Evolutionary conservation across 2,329 filamentous ascomycete species (phyloP).

Genomic region (Taxawa tesnikishii): DNA sequence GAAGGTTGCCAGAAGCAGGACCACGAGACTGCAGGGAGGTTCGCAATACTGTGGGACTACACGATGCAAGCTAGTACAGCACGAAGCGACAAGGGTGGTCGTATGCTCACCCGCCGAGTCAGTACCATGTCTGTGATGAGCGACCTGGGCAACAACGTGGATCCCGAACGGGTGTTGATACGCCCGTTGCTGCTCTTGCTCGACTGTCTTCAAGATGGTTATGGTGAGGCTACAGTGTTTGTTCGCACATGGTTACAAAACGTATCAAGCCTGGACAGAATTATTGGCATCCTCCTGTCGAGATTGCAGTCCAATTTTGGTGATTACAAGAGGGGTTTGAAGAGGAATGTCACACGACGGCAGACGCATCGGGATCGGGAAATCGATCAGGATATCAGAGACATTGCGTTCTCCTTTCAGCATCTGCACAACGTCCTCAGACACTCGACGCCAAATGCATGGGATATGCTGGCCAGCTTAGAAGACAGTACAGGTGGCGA

Average conservation of each 20-base stretch:
- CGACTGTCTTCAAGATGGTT: slow-evolving; percentile 62
- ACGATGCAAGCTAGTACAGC: slow-evolving; percentile 27
- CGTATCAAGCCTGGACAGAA: slow-evolving; percentile 38
- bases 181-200: slow-evolving; percentile 72
- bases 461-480: slow-evolving; percentile 28
- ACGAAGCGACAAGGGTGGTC: slow-evolving; percentile 8
- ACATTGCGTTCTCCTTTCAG: slow-evolving; percentile 65
- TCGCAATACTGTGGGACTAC: slow-evolving; percentile 74
- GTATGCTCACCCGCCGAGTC: slow-evolving; percentile 14
- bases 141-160: slow-evolving; percentile 35
- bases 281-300: slow-evolving; percentile 23
- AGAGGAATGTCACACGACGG: not conserved
- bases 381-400: slow-evolving; percentile 29
- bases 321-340: slow-evolving; percentile 3
- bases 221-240: slow-evolving; percentile 62
- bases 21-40: slow-evolving; percentile 51
- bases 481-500: slow-evolving; percentile 1
- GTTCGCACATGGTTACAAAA: slow-evolving; percentile 71
- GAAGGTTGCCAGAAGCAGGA: slow-evolving; percentile 1
- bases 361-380: slow-evolving; percentile 7
- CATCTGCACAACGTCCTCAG: slow-evolving; percentile 62
- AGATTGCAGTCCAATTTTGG: slow-evolving; percentile 8
- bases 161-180: slow-evolving; percentile 63
- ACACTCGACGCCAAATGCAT: slow-evolving; percentile 55
- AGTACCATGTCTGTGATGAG: slow-evolving; percentile 15